Evolutionary conservation across 768 basidiomycete species (phyloP).

Genomic region (Serendipita indica): DNA sequence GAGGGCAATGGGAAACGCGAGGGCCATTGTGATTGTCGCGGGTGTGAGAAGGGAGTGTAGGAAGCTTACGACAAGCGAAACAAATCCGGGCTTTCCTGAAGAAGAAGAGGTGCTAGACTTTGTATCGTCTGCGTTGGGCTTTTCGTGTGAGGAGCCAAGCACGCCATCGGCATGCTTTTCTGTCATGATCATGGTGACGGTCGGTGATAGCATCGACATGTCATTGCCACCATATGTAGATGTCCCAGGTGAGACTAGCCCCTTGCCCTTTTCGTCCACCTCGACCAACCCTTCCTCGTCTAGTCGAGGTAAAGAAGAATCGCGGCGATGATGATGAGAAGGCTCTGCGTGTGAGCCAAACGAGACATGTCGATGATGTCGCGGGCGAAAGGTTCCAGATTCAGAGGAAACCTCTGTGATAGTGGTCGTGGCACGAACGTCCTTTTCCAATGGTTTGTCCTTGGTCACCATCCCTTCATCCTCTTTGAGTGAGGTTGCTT

Average conservation of each 20-base stretch:
- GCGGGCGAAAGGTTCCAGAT: too few relatives aligned
- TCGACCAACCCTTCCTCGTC: not conserved
- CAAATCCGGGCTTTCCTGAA: too few relatives aligned
- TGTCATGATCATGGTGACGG: not conserved
- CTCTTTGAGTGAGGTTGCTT: not conserved
- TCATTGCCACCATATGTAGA: not conserved
- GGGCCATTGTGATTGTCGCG: constrained; percentile 36
- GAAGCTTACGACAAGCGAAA: not conserved
- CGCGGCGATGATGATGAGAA: not conserved
- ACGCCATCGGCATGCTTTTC: not conserved
- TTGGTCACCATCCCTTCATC: not conserved
- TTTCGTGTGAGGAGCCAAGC: not conserved
- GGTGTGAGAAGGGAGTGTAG: constrained; percentile 32
- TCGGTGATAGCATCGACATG: not conserved
- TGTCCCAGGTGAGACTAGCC: not conserved
- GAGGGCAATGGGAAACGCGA: constrained; percentile 41
- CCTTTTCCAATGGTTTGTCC: not conserved
- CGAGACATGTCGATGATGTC: not conserved
- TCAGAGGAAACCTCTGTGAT: not conserved
- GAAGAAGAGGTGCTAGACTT: not conserved
- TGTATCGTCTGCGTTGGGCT: not conserved
- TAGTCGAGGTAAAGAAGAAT: too few relatives aligned
- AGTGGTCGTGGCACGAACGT: not conserved
- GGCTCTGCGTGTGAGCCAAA: not conserved
- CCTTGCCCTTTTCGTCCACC: not conserved